Conservation (phyloP, 176 grass and related monocot genomes). For the Chrysopogon serrulatus region DNA sequence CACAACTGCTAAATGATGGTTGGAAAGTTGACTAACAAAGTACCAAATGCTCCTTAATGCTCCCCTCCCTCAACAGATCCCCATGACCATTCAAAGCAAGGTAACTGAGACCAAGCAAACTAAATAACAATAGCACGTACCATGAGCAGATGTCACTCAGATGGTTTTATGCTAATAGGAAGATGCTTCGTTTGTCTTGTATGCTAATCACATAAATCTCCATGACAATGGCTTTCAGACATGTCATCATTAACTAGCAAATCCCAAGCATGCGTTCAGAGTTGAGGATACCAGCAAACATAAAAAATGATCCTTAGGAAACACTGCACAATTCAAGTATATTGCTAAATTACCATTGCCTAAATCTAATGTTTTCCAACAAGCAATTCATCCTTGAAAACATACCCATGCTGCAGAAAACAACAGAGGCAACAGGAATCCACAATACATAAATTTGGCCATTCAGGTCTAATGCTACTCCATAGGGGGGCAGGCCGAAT, state of each 20-base stretch:
- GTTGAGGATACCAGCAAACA: neutral
- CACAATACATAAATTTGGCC: neutral
- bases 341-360: neutral
- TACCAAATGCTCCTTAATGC: neutral
- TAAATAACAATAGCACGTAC: neutral
- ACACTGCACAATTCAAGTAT: neutral
- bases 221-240: neutral
- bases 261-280: neutral
- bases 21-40: neutral
- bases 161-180: neutral
- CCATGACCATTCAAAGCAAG: neutral
- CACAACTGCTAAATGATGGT: neutral
- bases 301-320: neutral
- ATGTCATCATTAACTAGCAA: neutral
- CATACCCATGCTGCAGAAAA: neutral
- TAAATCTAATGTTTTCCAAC: neutral
- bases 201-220: neutral
- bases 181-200: neutral
- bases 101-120: neutral
- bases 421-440: neutral
- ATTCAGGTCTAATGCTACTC: neutral
- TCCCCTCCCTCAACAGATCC: neutral
- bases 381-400: neutral
- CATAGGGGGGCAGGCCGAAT: neutral
- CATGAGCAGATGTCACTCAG: neutral